Evolutionary conservation across 139 green algal genomes (phyloP), one percentile per base, ranked within the genome.

Genomic region (Nannochloris sp.): DNA sequence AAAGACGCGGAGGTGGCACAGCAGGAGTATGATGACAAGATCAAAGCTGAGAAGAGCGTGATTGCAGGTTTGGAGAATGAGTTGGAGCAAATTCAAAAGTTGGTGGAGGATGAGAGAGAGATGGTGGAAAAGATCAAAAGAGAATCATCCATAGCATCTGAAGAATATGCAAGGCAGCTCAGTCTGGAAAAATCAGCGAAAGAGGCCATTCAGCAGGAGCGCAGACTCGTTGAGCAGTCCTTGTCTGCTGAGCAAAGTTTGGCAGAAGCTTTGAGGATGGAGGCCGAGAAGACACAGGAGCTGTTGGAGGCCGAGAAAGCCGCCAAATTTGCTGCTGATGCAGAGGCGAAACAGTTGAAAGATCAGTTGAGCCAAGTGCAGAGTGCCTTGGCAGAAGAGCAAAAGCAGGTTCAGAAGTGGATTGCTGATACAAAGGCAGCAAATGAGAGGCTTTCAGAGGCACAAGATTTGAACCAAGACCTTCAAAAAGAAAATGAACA

Each of bases 281-380:
- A 79, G 59, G 70, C 77, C 14, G 78, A 78, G 3, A 62, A 70
- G 10, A 66, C 70, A 17, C 51, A 66, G 1, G 70, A 71, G 11
- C 76, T 79, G n/a, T 57, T 62, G 1, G 67, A 78, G 2, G 74
- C 76, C 4, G 83, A 90, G 66, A 57, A 68, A 2, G 56, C 66
- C 2, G 78, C 71, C 40, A 79, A 79, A 17, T 73, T 69, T 36
- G 71, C 81, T 1, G 78, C 76, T 12, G 75, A 86, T 50, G 67
- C 67, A 3, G 83, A 87, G 55, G 71, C 70, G 8, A 36, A 29
- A 6, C 67, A 82, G 64, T 73, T 82, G 16, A 58, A 81, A 63
- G 61, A 60, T 12, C 45, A 71, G 49, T 49, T 82, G 59, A 30
- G 57, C 1, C 62, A 78, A 33, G 53, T 62, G 10, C 50, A 66